Evolutionary conservation across 2,329 filamentous ascomycete genomes (phyloP).

Genomic region (Alternaria sp.): DNA sequence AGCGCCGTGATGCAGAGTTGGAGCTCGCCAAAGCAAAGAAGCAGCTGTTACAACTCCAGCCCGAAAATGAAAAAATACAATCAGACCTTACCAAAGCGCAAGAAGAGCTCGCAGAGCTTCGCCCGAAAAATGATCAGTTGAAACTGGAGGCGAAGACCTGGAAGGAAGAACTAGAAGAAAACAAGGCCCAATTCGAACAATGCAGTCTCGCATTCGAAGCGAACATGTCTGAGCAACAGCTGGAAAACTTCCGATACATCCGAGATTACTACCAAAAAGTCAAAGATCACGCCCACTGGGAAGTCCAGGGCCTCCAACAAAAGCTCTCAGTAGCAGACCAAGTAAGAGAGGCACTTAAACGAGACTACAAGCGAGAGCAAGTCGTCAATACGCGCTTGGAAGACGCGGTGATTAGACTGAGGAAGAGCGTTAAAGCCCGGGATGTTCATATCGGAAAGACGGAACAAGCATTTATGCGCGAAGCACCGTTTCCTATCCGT

Average conservation of each 20-base stretch:
- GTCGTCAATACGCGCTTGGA: background rate
- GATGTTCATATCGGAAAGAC: conserved; percentile 1
- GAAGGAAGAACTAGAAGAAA: conserved; percentile 1
- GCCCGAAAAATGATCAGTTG: background rate
- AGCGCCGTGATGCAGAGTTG: background rate
- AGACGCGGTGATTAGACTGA: background rate
- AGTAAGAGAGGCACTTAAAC: background rate
- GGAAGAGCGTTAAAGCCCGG: background rate
- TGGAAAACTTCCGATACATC: conserved; percentile 12
- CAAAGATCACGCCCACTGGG: conserved; percentile 8
- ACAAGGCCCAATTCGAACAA: conserved; percentile 1
- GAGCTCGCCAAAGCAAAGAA: background rate
- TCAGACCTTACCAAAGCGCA: background rate
- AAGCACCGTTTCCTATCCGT: background rate
- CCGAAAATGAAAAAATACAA: conserved; percentile 1
- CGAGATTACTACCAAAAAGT: conserved; percentile 14
- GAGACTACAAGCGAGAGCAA: conserved; percentile 1
- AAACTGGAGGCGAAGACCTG: background rate
- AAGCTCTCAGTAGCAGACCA: conserved; percentile 5
- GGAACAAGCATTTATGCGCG: background rate
- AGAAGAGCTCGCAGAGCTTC: background rate
- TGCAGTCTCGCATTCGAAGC: conserved; percentile 1
- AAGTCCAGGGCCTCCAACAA: conserved; percentile 4
- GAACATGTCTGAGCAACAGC: background rate
- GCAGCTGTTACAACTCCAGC: background rate